Evolutionary conservation across 306 rosid species (phyloP).

Genomic region (Pterocarpus santalinus): DNA sequence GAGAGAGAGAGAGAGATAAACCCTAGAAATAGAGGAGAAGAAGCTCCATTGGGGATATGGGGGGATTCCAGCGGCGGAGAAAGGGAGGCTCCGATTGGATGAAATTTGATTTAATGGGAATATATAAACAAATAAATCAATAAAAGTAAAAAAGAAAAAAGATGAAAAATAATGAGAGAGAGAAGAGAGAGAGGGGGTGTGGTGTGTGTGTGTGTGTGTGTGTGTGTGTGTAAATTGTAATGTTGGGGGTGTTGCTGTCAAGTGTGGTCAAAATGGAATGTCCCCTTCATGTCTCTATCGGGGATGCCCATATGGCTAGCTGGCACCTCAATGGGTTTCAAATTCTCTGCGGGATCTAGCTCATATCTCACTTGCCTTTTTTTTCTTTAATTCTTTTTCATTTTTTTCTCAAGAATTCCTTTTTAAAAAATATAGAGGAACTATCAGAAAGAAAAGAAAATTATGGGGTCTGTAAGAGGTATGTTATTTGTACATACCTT

Average conservation of each 20-base stretch:
- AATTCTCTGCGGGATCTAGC: no score
- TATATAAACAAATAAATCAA: neutral
- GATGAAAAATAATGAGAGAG: neutral
- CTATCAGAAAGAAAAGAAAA: no score
- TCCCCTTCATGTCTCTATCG: neutral
- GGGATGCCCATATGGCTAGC: neutral
- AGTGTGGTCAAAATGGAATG: constrained; percentile 47
- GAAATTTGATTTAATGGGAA: neutral
- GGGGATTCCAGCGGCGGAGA: neutral
- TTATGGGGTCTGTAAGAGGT: no score
- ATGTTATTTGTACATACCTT: no score
- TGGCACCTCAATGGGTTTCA: constrained; percentile 26
- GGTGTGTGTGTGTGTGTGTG: no score
- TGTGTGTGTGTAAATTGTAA: no score
- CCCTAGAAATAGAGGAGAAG: neutral
- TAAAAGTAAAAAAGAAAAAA: neutral
- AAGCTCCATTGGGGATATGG: neutral
- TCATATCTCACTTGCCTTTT: no score
- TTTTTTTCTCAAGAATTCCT: no score
- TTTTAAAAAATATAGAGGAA: no score
- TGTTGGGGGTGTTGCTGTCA: neutral
- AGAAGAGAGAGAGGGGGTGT: neutral
- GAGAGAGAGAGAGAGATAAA: constrained; percentile 23
- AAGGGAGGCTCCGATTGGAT: constrained; percentile 23
- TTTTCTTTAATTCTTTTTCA: no score